Evolutionary conservation across 2,329 filamentous ascomycete genomes (phyloP), one percentile per base, ranked within the genome.

Genomic region (Microcera coccophila): DNA sequence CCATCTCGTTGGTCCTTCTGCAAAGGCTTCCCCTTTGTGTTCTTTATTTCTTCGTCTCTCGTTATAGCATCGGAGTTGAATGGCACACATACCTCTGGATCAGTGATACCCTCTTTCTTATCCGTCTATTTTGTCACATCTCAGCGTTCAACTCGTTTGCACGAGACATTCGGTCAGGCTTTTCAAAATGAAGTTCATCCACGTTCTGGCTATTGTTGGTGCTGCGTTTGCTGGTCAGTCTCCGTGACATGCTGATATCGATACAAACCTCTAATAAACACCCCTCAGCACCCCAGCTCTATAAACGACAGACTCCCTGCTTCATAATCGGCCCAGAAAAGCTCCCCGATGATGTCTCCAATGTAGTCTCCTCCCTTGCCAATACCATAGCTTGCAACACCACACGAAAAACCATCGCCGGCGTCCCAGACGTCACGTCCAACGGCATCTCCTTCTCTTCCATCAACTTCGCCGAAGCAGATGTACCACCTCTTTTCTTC

Each of bases 341-440:
- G 3, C 73, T 82, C 10, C 78, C 79, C 1, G 62, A 63, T 5
- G 77, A 81, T 53, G 69, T 73, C 12, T 61, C 65, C 18, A 63
- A 69, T 43, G 53, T 63, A 2, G 76, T 70, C 41, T 60, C 62
- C 16, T 49, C 57, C 11, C 62, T 82, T 43, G 62, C 67, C 42
- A 49, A 55, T 34, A 60, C 52, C 28, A 63, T 81, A 12, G 80
- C 74, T 33, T 82, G 78, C 68, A 65, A 69, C 57, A 53, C 55
- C 16, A 60, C 63, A 14, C 54, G 52, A 16, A 78, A 62, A 4
- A 81, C 78, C 5, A 62, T 82, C 44, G 62, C 65, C 11, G 67
- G 65, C 41, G 76, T 81, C 4, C 79, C 79, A 4, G 78, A 82
- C 52, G 77, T 81, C 4, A 71, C 69, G 3, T 73, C 74, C 3